phyloP scores from a whole-genome alignment of 2,329 filamentous ascomycete genomes.

The Nemania sp. region DNA sequence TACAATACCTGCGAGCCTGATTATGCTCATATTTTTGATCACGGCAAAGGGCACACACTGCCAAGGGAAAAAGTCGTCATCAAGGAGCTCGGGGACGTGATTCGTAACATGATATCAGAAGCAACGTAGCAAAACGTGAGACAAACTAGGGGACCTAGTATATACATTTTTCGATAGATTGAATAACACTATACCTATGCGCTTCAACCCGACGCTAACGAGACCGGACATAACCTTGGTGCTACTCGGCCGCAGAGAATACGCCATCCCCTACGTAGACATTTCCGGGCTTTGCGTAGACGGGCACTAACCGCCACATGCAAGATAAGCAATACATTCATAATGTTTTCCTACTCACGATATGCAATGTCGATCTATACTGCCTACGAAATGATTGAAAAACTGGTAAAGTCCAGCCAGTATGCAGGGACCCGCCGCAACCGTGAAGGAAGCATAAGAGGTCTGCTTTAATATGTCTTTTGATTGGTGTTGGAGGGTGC shows the following conservation, averaged over 20 bases:
- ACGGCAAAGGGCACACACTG: slow-evolving; percentile 73
- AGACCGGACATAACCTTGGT: not conserved
- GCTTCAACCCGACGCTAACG: not conserved
- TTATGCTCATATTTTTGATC: slow-evolving; percentile 71
- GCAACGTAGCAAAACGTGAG: slow-evolving; percentile 28
- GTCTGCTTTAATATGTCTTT: slow-evolving; percentile 41
- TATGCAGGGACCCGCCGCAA: slow-evolving; percentile 39
- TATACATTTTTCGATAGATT: not conserved
- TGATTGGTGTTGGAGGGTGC: slow-evolving; percentile 43
- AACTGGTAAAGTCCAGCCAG: not conserved
- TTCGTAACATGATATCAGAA: slow-evolving; percentile 52
- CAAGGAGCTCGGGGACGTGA: slow-evolving; percentile 60
- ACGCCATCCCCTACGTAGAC: too few relatives aligned
- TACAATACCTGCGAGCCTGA: slow-evolving; percentile 73
- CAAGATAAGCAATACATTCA: slow-evolving; percentile 3
- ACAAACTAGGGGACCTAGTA: not conserved
- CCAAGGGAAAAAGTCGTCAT: slow-evolving; percentile 65
- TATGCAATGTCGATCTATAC: slow-evolving; percentile 29
- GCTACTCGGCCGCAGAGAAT: not conserved
- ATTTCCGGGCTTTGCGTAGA: not conserved
- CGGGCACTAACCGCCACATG: not conserved
- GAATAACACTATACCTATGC: too few relatives aligned
- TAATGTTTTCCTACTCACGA: not conserved
- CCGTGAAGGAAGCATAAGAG: not conserved
- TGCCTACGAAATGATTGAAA: not conserved